Base-by-base conservation (phyloP, 371 early-diverging fungal species). In the Actinomortierella wolfii region DNA sequence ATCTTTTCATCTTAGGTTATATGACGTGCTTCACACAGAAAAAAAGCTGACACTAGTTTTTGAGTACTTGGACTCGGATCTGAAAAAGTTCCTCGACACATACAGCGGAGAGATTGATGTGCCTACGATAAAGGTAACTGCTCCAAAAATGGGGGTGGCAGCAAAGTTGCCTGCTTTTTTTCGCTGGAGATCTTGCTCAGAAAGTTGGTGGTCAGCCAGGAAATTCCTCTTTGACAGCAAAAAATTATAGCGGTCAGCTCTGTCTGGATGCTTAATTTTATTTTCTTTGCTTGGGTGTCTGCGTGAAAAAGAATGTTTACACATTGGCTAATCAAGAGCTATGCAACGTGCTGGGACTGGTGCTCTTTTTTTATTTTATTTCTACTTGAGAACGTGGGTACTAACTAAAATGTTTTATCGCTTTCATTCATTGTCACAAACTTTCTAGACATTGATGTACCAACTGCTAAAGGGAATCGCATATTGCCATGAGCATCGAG, bases 11-110 rank as follows among this genome's bases (percentile, higher is more conserved):
- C 25, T 45, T 64, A 90, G 93, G 62, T 82, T 99, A 28, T 87
- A 92, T 61, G 97, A 97, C 75, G 98, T 99, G 13, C 82, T 98
- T 52, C 97, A 98, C 70, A 94, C 94, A 7, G 97, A 96, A 66
- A 92, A 92, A 73, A 90, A 94, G 76, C 76, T 97, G 70, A 95
- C 94, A 9, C 83, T 99, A 54, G 94, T 99, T 21, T 95, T 98
- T 79, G 98, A 98, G 80, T 97, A 89, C 69, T 78, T 96, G 78
- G 97, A 97, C 70, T 94, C 93, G 25, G 97, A 97, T 80, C 79
- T 98, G 64, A 94, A 94, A 73, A 94, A 95, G 83, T 96, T 92
- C 71, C 74, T 96, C 51, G 94, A 92, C 70, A 86, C 86, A 0
- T 86, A 89, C 70, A 88, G 88, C 59, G 93, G 92, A 46, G 92